phyloP scores from a whole-genome alignment of 176 grass and related monocot species.

The Metroxylon sagu region DNA sequence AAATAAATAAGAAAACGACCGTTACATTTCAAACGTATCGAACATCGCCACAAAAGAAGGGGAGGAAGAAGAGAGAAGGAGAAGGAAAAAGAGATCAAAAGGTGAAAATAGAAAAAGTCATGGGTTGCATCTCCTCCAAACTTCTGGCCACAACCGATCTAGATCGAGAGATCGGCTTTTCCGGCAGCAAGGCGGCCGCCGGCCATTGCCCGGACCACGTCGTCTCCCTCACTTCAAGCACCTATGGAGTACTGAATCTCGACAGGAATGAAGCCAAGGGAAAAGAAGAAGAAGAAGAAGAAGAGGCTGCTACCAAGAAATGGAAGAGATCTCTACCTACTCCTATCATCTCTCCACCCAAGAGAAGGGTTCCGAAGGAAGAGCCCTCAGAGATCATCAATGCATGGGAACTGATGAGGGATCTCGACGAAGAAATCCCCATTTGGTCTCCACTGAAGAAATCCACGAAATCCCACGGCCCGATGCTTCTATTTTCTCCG shows the following conservation, averaged over 20 bases:
- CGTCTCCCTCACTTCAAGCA: slow-evolving; percentile 86
- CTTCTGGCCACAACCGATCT: slow-evolving; percentile 42
- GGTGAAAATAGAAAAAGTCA: slow-evolving; percentile 12
- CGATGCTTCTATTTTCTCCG: slow-evolving; percentile 33
- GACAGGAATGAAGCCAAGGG: slow-evolving; percentile 25
- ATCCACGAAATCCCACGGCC: slow-evolving; percentile 30
- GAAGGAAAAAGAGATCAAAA: neutral
- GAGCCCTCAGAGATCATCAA: slow-evolving; percentile 75
- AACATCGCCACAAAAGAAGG: too few relatives aligned
- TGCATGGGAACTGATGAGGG: slow-evolving; percentile 86
- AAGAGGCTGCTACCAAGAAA: slow-evolving; percentile 51
- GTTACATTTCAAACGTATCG: slow-evolving; percentile 42
- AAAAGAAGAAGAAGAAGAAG: slow-evolving; percentile 28
- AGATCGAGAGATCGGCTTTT: slow-evolving; percentile 11
- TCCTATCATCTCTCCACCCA: slow-evolving; percentile 32
- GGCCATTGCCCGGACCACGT: slow-evolving; percentile 54
- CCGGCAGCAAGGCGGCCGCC: slow-evolving; percentile 13
- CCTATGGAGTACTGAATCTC: slow-evolving; percentile 82
- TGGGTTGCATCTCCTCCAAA: slow-evolving; percentile 98
- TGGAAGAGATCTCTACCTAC: slow-evolving; percentile 38
- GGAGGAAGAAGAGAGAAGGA: neutral
- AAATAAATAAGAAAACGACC: slow-evolving; percentile 20
- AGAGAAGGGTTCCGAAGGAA: slow-evolving; percentile 33
- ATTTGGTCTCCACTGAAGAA: slow-evolving; percentile 61
- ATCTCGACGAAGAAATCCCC: slow-evolving; percentile 42